These are phyloP conservation scores for Aspergillus fumigatus DNA, from an alignment of 2,329 filamentous ascomycete species.

Conservation along the genomic window DNA sequence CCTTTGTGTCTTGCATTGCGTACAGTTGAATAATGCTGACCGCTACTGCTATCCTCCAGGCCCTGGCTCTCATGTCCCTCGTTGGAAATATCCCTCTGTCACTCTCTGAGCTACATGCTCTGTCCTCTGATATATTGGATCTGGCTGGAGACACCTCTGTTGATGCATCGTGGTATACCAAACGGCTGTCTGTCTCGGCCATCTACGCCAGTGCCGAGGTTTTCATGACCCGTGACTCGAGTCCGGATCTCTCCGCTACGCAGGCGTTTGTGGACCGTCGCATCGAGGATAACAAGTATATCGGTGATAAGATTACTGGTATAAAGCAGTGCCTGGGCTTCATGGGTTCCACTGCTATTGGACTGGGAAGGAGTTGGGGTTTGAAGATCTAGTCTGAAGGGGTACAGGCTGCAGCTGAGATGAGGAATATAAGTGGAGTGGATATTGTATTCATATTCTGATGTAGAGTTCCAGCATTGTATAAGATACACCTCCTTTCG, in stretches of 20 bases:
- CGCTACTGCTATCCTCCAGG: conserved; percentile 47
- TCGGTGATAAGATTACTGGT: conserved; percentile 60
- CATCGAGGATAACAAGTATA: conserved; percentile 61
- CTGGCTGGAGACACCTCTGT: conserved; percentile 77
- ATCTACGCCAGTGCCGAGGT: conserved; percentile 79
- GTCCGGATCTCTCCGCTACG: conserved; percentile 69
- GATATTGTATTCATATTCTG: not conserved
- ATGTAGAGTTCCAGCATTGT: not conserved
- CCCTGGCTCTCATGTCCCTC: conserved; percentile 84
- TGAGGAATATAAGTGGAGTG: not conserved
- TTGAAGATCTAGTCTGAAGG: conserved; percentile 59
- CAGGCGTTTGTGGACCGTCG: conserved; percentile 73
- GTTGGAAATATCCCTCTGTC: conserved; percentile 72
- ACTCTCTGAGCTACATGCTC: conserved; percentile 69
- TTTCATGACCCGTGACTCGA: conserved; percentile 88
- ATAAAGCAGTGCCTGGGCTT: conserved; percentile 78
- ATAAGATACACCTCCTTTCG: conserved; percentile 1
- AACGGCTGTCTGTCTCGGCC: conserved; percentile 57
- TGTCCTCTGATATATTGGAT: conserved; percentile 91
- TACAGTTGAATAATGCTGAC: conserved; percentile 2
- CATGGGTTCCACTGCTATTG: conserved; percentile 69
- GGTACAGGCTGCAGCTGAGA: not conserved
- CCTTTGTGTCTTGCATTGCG: not conserved
- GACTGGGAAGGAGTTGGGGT: conserved; percentile 83
- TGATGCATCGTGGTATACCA: conserved; percentile 84